Percentiles rank a stretch among this genome's conserved stretches.
These are phyloP conservation scores for Shiraia bambusicola DNA, from an alignment of 2,329 filamentous ascomycete genomes.

Conservation along the genomic window DNA sequence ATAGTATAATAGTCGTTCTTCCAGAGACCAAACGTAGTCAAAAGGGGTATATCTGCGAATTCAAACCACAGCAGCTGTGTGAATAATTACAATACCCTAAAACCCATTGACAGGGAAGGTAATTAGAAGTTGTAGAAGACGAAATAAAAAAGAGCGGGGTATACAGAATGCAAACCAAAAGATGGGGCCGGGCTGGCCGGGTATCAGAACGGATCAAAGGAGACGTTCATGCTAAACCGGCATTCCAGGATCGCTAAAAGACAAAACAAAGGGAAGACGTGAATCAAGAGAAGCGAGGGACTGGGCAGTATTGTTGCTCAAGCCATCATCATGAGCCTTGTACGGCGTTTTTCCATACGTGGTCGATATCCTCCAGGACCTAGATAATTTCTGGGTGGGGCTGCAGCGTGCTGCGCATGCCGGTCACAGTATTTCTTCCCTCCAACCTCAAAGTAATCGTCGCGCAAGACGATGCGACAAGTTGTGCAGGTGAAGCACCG, in stretches of 20 bases:
- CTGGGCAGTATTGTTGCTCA: conserved; percentile 17
- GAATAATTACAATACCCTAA: not conserved
- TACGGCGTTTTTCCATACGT: conserved; percentile 51
- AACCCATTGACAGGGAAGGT: conserved; percentile 8
- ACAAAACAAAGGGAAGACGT: conserved; percentile 4
- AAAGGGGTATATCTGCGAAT: conserved; percentile 16
- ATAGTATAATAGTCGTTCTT: conserved; percentile 9
- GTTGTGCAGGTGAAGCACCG: conserved; percentile 82
- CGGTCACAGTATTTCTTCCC: conserved; percentile 82
- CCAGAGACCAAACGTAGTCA: conserved; percentile 10
- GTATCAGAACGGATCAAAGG: conserved; percentile 21
- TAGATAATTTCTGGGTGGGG: conserved; percentile 41
- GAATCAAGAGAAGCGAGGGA: conserved; percentile 5
- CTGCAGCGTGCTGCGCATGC: conserved; percentile 68
- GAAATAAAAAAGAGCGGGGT: conserved; percentile 7
- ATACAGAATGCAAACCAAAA: conserved; percentile 4
- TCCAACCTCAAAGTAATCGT: conserved; percentile 89
- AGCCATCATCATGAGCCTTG: conserved; percentile 55
- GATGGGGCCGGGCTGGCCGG: conserved; percentile 25
- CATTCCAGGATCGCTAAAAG: conserved; percentile 14
- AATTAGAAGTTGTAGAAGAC: conserved; percentile 12
- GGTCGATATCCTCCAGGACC: conserved; percentile 41
- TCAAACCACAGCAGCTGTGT: not conserved
- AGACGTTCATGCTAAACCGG: conserved; percentile 15
- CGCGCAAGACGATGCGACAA: conserved; percentile 70